Evolutionary conservation across 2,329 filamentous ascomycete species (phyloP).

Genomic region (Neofusicoccum parvum): DNA sequence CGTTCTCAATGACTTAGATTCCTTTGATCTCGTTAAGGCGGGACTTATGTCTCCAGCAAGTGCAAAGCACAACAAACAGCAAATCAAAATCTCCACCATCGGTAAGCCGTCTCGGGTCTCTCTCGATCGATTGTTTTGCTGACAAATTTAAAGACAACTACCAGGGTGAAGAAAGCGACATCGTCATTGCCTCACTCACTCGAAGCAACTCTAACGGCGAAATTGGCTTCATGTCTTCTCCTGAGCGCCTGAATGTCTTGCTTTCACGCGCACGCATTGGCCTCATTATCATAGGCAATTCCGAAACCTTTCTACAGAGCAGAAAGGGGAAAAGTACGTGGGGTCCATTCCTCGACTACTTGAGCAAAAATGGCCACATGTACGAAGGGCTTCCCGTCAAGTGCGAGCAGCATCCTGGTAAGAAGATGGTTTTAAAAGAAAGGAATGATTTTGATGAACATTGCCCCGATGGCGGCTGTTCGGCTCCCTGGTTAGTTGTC

Average conservation of each 20-base stretch:
- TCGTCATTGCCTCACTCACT: slow-evolving; percentile 69
- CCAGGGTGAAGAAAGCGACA: slow-evolving; percentile 75
- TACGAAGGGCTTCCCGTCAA: slow-evolving; percentile 44
- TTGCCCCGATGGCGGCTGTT: slow-evolving; percentile 72
- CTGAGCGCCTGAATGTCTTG: slow-evolving; percentile 70
- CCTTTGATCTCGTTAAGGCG: slow-evolving; percentile 62
- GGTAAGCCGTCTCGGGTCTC: slow-evolving; percentile 48
- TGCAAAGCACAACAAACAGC: slow-evolving; percentile 54
- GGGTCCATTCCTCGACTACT: slow-evolving; percentile 57
- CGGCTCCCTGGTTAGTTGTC: slow-evolving; percentile 59
- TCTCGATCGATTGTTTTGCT: not conserved
- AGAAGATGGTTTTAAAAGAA: slow-evolving; percentile 47
- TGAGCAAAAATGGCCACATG: slow-evolving; percentile 53
- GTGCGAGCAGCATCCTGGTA: slow-evolving; percentile 47
- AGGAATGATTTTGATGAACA: slow-evolving; percentile 62
- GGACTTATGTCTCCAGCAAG: slow-evolving; percentile 61
- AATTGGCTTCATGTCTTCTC: slow-evolving; percentile 70
- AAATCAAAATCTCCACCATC: slow-evolving; percentile 67
- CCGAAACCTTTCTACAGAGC: slow-evolving; percentile 64
- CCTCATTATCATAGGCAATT: slow-evolving; percentile 71
- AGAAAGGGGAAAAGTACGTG: slow-evolving; percentile 61
- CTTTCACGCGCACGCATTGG: slow-evolving; percentile 67
- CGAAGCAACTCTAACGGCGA: slow-evolving; percentile 65
- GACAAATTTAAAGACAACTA: slow-evolving; percentile 64
- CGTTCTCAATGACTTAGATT: slow-evolving; percentile 69